Conservation (phyloP, 768 basidiomycete species). For the Cystofilobasidium capitatum region DNA sequence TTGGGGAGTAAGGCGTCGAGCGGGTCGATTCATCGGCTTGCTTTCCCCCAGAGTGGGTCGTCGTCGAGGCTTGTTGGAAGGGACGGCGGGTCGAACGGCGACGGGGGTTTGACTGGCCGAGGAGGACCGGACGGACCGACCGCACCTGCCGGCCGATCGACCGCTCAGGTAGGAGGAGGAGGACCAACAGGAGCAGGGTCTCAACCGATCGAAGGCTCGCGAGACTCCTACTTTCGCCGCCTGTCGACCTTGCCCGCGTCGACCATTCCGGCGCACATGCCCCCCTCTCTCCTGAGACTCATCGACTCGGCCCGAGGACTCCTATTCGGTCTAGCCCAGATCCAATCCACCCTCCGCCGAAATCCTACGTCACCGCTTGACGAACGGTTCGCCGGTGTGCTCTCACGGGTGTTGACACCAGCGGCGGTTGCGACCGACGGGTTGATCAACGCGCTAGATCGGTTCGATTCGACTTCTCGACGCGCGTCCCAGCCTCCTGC, state of each 20-base stretch:
- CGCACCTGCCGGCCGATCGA: neutral
- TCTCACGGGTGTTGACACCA: constrained; percentile 76
- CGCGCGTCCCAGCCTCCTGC: constrained; percentile 54
- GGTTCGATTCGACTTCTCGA: constrained; percentile 73
- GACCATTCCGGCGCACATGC: constrained; percentile 56
- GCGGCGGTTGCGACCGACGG: constrained; percentile 70
- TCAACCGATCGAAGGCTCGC: constrained; percentile 57
- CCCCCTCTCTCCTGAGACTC: constrained; percentile 56
- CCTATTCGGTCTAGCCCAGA: constrained; percentile 81
- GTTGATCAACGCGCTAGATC: constrained; percentile 78
- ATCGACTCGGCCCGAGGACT: constrained; percentile 86
- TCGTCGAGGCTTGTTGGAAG: neutral
- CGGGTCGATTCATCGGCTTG: neutral
- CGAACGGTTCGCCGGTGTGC: constrained; percentile 66
- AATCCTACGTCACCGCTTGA: constrained; percentile 74
- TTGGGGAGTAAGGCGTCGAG: neutral
- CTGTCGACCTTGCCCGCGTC: constrained; percentile 64
- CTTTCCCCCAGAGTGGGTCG: neutral
- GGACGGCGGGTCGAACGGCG: neutral
- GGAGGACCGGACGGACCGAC: neutral
- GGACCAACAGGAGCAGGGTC: too few relatives aligned
- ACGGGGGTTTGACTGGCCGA: neutral
- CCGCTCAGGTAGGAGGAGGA: too few relatives aligned
- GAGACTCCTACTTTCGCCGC: constrained; percentile 89
- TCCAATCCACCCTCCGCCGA: constrained; percentile 78